Conservation (phyloP, 2,329 filamentous ascomycete species). For the Amauroascus niger region DNA sequence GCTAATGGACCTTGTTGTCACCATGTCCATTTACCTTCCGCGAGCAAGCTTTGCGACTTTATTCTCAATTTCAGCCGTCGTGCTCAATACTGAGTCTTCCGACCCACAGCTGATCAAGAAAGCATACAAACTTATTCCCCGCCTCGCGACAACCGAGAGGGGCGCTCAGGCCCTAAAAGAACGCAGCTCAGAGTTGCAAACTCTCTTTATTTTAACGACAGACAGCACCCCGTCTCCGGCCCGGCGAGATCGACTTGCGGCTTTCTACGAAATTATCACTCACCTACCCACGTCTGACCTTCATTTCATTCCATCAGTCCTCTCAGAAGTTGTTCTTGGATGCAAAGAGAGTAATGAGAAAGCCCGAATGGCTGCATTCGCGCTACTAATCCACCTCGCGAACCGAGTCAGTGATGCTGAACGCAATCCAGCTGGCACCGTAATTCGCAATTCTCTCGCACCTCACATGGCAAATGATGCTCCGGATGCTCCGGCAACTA, state of each 20-base stretch:
- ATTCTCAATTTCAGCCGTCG: slow-evolving; percentile 75
- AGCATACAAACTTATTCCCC: slow-evolving; percentile 93
- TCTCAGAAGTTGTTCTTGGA: slow-evolving; percentile 90
- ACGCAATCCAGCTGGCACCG: slow-evolving; percentile 46
- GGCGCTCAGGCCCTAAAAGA: slow-evolving; percentile 68
- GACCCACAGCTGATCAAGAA: slow-evolving; percentile 97
- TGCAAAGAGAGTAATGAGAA: slow-evolving; percentile 98
- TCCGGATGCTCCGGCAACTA: slow-evolving; percentile 63
- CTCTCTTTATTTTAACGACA: slow-evolving; percentile 65
- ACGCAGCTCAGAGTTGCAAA: slow-evolving; percentile 67
- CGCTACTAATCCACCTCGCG: slow-evolving; percentile 79
- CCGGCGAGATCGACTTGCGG: slow-evolving; percentile 72
- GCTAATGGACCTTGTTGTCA: slow-evolving; percentile 92
- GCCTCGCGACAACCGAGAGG: slow-evolving; percentile 68
- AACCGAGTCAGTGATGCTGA: slow-evolving; percentile 64
- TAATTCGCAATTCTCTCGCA: slow-evolving; percentile 81
- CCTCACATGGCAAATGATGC: slow-evolving; percentile 77
- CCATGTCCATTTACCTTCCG: slow-evolving; percentile 87
- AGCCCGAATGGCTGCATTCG: slow-evolving; percentile 79
- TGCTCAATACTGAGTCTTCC: slow-evolving; percentile 56
- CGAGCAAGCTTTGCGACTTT: slow-evolving; percentile 73
- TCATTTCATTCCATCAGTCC: slow-evolving; percentile 83
- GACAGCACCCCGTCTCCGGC: slow-evolving; percentile 82
- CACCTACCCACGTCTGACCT: slow-evolving; percentile 67
- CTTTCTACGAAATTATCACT: slow-evolving; percentile 69